phyloP scores from a whole-genome alignment of 1,284 basidiomycete species.

The Sanghuangporus weigelae region DNA sequence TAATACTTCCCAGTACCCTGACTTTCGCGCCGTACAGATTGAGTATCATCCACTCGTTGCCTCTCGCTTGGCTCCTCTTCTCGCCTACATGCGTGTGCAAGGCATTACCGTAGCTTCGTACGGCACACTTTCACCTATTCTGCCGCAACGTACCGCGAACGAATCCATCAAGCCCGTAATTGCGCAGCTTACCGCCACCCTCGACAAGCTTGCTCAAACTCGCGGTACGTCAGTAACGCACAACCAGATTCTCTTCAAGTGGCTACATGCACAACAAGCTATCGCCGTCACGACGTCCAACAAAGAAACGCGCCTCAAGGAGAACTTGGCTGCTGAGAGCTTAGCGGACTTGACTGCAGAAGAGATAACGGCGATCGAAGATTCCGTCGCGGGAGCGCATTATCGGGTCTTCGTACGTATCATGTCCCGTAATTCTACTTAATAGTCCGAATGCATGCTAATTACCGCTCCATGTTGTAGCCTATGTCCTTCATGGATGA shows the following conservation, averaged over 20 bases:
- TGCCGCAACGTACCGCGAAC: constrained; percentile 49
- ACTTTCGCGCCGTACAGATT: constrained; percentile 40
- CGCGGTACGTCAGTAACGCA: constrained; percentile 37
- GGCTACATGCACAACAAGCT: constrained; percentile 53
- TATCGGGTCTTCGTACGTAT: constrained; percentile 44
- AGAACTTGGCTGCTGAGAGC: constrained; percentile 53
- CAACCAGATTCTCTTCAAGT: constrained; percentile 55
- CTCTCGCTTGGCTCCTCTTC: constrained; percentile 48
- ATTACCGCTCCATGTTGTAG: no score
- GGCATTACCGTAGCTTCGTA: constrained; percentile 68
- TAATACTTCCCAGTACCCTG: no score
- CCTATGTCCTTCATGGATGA: no score
- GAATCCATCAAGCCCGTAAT: constrained; percentile 43
- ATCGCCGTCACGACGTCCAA: constrained; percentile 71
- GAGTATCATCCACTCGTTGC: constrained; percentile 80
- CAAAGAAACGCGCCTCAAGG: constrained; percentile 61
- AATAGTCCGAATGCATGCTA: no score
- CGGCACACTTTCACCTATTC: constrained; percentile 55
- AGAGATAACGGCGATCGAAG: constrained; percentile 60
- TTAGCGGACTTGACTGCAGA: constrained; percentile 53
- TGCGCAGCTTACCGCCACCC: constrained; percentile 36
- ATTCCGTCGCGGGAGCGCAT: constrained; percentile 55
- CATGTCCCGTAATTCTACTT: constrained; percentile 23
- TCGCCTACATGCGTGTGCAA: constrained; percentile 51
- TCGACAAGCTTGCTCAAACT: constrained; percentile 30